Evolutionary conservation across 73 alveolate genomes (phyloP).

Genomic region (Urostyla sp.): DNA sequence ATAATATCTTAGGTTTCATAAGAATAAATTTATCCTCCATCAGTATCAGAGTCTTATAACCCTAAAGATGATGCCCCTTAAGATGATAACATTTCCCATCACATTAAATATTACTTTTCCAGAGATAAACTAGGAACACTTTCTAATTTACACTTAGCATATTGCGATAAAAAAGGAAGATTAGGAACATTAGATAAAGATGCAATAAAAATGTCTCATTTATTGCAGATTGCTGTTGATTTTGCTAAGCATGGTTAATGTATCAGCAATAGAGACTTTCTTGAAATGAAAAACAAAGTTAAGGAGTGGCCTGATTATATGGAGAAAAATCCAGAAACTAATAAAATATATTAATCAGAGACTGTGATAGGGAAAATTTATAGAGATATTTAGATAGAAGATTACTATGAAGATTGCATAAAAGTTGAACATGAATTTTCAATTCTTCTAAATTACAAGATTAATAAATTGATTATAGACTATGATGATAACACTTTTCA

Average conservation of each 20-base stretch:
- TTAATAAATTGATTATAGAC: neutral
- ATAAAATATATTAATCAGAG: neutral
- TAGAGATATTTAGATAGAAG: slow-evolving; percentile 3
- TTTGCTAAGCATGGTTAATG: slow-evolving; percentile 49
- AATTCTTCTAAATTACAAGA: neutral
- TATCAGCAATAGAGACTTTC: neutral
- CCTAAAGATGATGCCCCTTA: neutral
- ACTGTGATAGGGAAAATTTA: neutral
- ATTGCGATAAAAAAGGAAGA: neutral
- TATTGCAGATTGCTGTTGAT: neutral
- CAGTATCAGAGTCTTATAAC: neutral
- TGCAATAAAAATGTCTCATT: neutral
- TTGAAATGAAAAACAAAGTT: neutral
- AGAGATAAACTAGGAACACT: slow-evolving; percentile 14
- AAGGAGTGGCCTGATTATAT: slow-evolving; percentile 5
- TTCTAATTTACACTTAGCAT: neutral
- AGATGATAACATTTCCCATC: neutral
- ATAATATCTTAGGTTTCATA: slow-evolving; percentile 38
- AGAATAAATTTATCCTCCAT: neutral
- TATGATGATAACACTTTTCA: neutral
- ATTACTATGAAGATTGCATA: neutral
- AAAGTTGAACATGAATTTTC: neutral
- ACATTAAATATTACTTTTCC: neutral
- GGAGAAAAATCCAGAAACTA: neutral
- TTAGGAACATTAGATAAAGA: slow-evolving; percentile 2